Conservation (phyloP, 306 rosid species). For the Clitoria ternatea region DNA sequence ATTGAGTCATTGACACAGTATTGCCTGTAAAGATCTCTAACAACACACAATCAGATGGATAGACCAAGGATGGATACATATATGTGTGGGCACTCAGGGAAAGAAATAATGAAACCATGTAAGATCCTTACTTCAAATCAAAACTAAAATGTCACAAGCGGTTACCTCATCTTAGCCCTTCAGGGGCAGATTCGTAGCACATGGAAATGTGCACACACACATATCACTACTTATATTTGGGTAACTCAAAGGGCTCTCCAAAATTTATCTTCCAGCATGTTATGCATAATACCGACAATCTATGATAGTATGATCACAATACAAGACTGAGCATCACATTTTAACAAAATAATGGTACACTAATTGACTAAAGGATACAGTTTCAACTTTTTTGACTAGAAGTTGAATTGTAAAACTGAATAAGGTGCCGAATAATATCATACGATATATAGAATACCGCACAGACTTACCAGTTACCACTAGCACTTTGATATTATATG, state of each 20-base stretch:
- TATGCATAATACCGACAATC: not conserved
- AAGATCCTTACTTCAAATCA: slow-evolving; percentile 5
- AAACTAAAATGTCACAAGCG: not conserved
- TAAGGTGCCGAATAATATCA: not conserved
- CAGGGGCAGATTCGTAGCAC: not conserved
- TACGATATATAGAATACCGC: not conserved
- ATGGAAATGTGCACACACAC: not conserved
- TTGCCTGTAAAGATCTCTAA: not conserved
- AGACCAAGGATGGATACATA: not conserved
- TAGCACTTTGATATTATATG: not conserved
- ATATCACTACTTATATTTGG: not conserved
- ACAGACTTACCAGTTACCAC: not conserved
- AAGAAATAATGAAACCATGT: slow-evolving; percentile 1
- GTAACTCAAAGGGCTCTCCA: not conserved
- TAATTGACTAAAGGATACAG: not conserved
- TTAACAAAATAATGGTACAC: not conserved
- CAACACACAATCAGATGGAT: not conserved
- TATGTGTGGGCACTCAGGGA: not conserved
- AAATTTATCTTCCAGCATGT: not conserved
- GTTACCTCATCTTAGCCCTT: not conserved
- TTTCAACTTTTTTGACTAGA: not conserved
- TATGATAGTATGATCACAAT: not conserved
- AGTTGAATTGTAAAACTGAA: not conserved
- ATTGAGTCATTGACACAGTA: too few species aligned
- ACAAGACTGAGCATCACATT: not conserved